Base-by-base conservation (phyloP, 163 green algal genomes). In the Prototheca stagnorum region DNA sequence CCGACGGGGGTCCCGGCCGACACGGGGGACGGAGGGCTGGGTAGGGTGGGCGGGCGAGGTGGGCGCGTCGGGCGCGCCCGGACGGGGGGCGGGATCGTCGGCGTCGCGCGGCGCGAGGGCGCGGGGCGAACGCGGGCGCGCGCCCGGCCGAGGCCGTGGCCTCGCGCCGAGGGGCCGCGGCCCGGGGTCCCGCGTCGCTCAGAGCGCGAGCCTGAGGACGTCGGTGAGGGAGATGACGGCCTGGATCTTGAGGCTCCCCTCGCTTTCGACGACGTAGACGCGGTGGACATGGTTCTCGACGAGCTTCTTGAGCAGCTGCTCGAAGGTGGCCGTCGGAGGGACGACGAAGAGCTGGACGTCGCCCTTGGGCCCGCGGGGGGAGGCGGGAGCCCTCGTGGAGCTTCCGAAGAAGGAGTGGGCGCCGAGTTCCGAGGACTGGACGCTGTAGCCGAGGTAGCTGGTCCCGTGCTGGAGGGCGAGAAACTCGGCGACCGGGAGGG, bases 401-500 rank as follows among this genome's bases (percentile, higher is more conserved):
- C 19, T 46, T 2, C 49, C 61, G 37, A 72, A 72, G 47, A 65
- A 71, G 14, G 56, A 47, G 53, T 71, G 56, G 19, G 33, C 35
- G 4, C 40, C 28, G 28, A 53, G 35, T 4, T 41, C 3, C 17
- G 29, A 52, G 17, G 55, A 26, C 15, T 44, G 27, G 22, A 56
- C 56, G 2, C 15, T 46, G 44, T 72, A 66, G n/a, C 53, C 41
- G 35, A 49, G 25, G 42, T 49, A 47, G 16, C 19, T 47, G 4
- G 81, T 87, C 53, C 56, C 41, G 53, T 90, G 81, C 39, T 70
- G 52, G 44, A 92, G 46, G 3, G 80, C 79, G 29, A 92, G 49
- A 49, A 91, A 91, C 66, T 92, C 82, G 0, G 73, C 79, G 12
- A 89, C 73, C 3, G 82, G 81, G 23, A 92, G 73, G 5, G 78